Conservation (phyloP, 2,329 filamentous ascomycete species). For the Metarhizium sp. region DNA sequence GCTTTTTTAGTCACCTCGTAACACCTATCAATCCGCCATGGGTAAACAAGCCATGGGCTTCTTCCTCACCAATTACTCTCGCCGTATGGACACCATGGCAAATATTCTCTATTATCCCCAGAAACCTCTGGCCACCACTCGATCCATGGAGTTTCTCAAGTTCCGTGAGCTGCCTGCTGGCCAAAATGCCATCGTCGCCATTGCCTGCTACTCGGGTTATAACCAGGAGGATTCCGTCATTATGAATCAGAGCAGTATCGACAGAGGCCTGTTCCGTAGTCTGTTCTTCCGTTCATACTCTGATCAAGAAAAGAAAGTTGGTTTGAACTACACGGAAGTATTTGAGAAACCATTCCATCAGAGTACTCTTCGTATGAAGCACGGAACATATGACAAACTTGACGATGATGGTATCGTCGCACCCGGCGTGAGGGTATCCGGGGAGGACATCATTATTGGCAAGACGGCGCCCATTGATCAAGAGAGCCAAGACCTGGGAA, state of each 20-base stretch:
- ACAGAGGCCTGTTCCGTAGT: constrained; percentile 93
- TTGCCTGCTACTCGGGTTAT: constrained; percentile 95
- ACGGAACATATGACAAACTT: constrained; percentile 93
- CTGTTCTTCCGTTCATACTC: constrained; percentile 97
- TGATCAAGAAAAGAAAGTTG: constrained; percentile 92
- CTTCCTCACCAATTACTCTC: constrained; percentile 92
- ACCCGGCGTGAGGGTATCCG: constrained; percentile 87
- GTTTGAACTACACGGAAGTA: constrained; percentile 82
- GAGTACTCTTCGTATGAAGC: constrained; percentile 86
- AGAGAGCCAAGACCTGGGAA: constrained; percentile 87
- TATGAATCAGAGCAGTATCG: constrained; percentile 99
- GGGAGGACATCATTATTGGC: constrained; percentile 97
- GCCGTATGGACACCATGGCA: constrained; percentile 98
- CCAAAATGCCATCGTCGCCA: constrained; percentile 97
- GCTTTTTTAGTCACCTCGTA: constrained; percentile 70
- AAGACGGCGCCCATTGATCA: constrained; percentile 94
- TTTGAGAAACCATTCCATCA: constrained; percentile 91
- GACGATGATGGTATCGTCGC: constrained; percentile 94
- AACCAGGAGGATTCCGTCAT: constrained; percentile 99
- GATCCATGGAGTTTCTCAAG: constrained; percentile 97
- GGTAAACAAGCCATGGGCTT: constrained; percentile 99
- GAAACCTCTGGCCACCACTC: constrained; percentile 90
- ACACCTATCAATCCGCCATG: constrained; percentile 99
- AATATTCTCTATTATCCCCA: constrained; percentile 99
- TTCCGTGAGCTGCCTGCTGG: constrained; percentile 95